Evolutionary conservation across 345 rosid species (phyloP), one percentile per base, ranked within the genome.

Genomic region (Syzygium aromaticum): DNA sequence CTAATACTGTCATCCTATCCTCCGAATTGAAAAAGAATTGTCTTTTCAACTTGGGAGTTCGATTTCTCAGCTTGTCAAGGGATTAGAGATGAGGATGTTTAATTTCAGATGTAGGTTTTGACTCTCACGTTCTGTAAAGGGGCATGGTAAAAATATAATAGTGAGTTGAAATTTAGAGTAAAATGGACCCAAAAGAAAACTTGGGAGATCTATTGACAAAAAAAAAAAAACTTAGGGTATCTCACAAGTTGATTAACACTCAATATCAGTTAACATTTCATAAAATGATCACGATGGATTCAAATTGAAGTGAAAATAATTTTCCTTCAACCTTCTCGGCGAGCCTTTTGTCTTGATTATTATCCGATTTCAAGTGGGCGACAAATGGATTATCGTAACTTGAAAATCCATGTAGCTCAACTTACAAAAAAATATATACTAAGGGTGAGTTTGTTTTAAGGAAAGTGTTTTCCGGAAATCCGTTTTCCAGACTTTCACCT

Each of bases 131-230:
- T 43, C 1, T 43, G 46, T 43, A 43, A 43, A 43, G 7, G 6
- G 6, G 7, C 1, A 43, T 0, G 46, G 1, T 1, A 43, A 43
- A 43, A 43, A 7, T 43, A 0, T 1, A 6, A 43, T 1, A 43
- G 46, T 1, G 46, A 43, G 46, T 43, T 43, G 46, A 43, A 7
- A 43, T 5, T 43, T 43, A 43, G 7, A 43, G 46, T 43, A 40
- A 4, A 6, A 40, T 6, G 4, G 4, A 40, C 46, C 46, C 5
- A 43, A 43, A 43, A 43, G 46, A 43, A 4, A 43, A 43, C 46
- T 43, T 43, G 1, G 46, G 46, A 1, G 7, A 43, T 43, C 7
- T 43, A n/a, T n/a, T n/a, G n/a, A 43, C 46, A 5, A 43, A 7
- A 43, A 43, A 43, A 43, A 43, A 43, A 5, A 43, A 43, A 43